These are phyloP conservation scores for Pleurotus salmoneostramineus DNA, from an alignment of 768 basidiomycete species.

Conservation along the genomic window DNA sequence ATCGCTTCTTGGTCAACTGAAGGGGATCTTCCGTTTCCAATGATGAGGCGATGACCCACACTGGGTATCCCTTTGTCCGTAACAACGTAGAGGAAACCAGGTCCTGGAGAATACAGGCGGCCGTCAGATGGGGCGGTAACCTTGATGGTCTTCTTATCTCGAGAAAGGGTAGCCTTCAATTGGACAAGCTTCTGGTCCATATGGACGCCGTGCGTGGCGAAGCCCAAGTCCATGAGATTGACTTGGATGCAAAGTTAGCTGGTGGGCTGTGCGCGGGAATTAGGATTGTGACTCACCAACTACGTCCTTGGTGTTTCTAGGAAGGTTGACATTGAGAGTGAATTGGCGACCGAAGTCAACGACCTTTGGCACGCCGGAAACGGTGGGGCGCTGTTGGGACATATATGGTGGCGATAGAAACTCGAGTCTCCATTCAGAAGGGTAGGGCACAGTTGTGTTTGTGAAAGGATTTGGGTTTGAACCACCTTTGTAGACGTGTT, in stretches of 20 bases:
- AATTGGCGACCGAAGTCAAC: slow-evolving; percentile 33
- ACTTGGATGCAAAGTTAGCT: slow-evolving; percentile 17
- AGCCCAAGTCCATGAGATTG: slow-evolving; percentile 36
- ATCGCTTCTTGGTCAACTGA: slow-evolving; percentile 21
- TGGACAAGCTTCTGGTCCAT: slow-evolving; percentile 34
- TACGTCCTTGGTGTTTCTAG: slow-evolving; percentile 20
- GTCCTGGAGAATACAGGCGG: slow-evolving; percentile 37
- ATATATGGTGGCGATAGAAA: slow-evolving; percentile 39
- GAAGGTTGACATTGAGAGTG: slow-evolving; percentile 28
- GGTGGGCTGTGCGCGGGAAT: neutral
- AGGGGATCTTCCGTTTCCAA: slow-evolving; percentile 32
- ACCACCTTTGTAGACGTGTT: slow-evolving; percentile 25
- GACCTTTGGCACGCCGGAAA: slow-evolving; percentile 26
- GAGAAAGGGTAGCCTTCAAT: slow-evolving; percentile 27
- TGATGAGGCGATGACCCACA: slow-evolving; percentile 25
- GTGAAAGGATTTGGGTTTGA: slow-evolving; percentile 40
- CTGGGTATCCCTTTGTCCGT: slow-evolving; percentile 31
- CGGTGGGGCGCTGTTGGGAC: slow-evolving; percentile 26
- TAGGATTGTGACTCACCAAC: slow-evolving; percentile 18
- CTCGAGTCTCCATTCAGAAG: slow-evolving; percentile 36
- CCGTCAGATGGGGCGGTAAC: slow-evolving; percentile 31
- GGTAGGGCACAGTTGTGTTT: slow-evolving; percentile 11
- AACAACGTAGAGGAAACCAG: slow-evolving; percentile 28
- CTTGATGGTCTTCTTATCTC: slow-evolving; percentile 25
- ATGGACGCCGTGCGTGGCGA: slow-evolving; percentile 38